These are phyloP conservation scores for Saccharomycopsis sp. DNA, from an alignment of 805 yeast species.

Conservation along the genomic window DNA sequence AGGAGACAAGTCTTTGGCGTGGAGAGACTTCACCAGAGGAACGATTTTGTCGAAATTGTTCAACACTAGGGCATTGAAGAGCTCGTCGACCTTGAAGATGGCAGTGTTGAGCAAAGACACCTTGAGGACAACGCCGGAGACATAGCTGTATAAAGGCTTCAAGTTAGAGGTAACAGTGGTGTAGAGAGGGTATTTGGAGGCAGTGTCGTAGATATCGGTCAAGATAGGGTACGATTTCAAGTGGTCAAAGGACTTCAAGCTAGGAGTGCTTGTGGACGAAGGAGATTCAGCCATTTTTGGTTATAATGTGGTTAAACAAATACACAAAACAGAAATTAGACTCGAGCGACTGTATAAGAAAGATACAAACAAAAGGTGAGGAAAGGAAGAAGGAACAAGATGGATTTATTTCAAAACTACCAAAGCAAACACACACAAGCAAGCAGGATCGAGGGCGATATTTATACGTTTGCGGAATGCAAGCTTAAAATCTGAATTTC, in stretches of 20 bases:
- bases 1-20: constrained; percentile 20
- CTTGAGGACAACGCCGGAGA: constrained; percentile 21
- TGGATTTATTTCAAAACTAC: too few relatives aligned
- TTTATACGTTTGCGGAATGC: not conserved
- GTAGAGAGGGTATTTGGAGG: constrained; percentile 21
- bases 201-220: constrained; percentile 23
- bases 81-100: constrained; percentile 25
- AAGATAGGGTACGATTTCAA: constrained; percentile 29
- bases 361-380: too few relatives aligned
- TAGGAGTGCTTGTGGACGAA: not conserved
- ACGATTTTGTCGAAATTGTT: constrained; percentile 27
- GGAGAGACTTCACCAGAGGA: constrained; percentile 27
- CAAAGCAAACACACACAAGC: not conserved
- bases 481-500: too few relatives aligned
- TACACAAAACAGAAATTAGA: too few relatives aligned
- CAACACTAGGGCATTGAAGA: constrained; percentile 23
- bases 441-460: not conserved
- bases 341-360: too few relatives aligned
- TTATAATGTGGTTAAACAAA: not conserved
- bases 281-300: not conserved
- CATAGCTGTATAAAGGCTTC: constrained; percentile 14
- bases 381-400: too few relatives aligned
- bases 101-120: constrained; percentile 22
- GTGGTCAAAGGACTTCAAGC: constrained; percentile 23
- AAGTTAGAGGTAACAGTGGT: constrained; percentile 22